Conservation (phyloP, 179 eudicot species). For the Silene coronaria region DNA sequence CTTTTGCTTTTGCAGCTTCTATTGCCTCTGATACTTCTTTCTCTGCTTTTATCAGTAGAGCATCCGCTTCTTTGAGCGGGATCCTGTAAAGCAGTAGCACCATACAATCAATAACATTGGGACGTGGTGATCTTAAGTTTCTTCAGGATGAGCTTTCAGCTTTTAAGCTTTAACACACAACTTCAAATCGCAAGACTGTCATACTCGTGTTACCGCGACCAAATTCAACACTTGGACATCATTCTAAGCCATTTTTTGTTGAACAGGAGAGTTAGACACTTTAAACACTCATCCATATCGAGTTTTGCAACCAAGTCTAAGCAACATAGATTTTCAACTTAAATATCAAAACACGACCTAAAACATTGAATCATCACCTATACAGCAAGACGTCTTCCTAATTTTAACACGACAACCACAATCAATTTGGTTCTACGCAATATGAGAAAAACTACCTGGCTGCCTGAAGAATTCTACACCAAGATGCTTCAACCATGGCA, state of each 20-base stretch:
- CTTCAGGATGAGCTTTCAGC: too few species aligned
- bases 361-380: background rate
- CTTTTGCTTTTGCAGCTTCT: constrained; percentile 72
- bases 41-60: constrained; percentile 53
- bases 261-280: background rate
- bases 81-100: constrained; percentile 39
- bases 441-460: constrained; percentile 44
- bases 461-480: constrained; percentile 88
- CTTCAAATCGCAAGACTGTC: too few species aligned
- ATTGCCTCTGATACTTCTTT: constrained; percentile 61
- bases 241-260: background rate
- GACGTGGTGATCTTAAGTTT: too few species aligned
- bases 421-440: background rate
- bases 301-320: background rate
- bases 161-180: too few species aligned
- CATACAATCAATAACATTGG: background rate
- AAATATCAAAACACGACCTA: background rate
- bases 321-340: background rate
- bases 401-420: background rate
- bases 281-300: too few species aligned
- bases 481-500: constrained; percentile 96
- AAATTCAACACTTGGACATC: background rate
- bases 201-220: background rate
- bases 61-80: constrained; percentile 72
- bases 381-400: background rate